phyloP scores from a whole-genome alignment of 768 basidiomycete genomes.

The Rhizopogon sp. region DNA sequence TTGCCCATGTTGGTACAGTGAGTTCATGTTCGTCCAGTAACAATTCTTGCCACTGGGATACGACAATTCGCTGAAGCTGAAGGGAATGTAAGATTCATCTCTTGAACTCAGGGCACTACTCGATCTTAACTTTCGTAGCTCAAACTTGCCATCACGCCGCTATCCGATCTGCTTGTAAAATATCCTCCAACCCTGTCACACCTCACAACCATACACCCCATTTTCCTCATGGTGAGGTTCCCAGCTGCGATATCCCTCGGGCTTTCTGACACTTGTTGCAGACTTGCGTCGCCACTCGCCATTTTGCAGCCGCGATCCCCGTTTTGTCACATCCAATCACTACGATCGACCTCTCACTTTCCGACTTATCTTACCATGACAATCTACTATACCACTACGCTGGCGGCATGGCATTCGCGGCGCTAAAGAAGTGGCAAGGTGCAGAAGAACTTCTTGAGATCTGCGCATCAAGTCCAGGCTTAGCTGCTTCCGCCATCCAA shows the following conservation, averaged over 20 bases:
- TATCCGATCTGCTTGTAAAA: conserved; percentile 55
- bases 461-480: conserved; percentile 59
- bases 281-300: conserved; percentile 52
- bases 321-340: conserved; percentile 62
- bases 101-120: not conserved
- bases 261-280: conserved; percentile 19
- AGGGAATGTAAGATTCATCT: conserved; percentile 44
- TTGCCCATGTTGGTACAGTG: not conserved
- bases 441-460: conserved; percentile 82
- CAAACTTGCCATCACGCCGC: conserved; percentile 47
- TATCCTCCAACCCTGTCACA: conserved; percentile 53
- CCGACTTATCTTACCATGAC: conserved; percentile 72
- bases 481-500: conserved; percentile 62
- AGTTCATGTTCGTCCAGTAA: conserved; percentile 39
- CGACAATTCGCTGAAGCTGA: conserved; percentile 39
- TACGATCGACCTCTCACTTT: conserved; percentile 51
- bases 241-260: not conserved
- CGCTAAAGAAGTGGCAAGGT: conserved; percentile 59
- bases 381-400: conserved; percentile 83
- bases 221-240: conserved; percentile 55
- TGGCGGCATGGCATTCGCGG: conserved; percentile 63
- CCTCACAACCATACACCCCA: conserved; percentile 66
- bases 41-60: conserved; percentile 62
- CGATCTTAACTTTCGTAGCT: conserved; percentile 29
- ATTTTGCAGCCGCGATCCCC: conserved; percentile 54